Evolutionary conservation across 2,329 filamentous ascomycete species (phyloP).

Genomic region (Byssothecium circinans): DNA sequence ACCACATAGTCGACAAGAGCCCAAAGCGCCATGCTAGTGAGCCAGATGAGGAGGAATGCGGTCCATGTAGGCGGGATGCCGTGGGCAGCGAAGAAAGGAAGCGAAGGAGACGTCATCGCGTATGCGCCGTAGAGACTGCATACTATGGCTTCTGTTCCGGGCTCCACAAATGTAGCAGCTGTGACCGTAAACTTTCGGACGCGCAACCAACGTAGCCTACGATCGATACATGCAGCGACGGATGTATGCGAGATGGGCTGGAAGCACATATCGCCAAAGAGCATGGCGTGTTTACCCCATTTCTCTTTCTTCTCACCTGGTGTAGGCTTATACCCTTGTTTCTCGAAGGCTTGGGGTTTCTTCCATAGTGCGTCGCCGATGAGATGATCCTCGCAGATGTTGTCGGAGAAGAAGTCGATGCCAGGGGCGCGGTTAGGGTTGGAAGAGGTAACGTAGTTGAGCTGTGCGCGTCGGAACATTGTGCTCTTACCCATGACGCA

Average conservation of each 20-base stretch:
- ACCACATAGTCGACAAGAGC: conserved; percentile 72
- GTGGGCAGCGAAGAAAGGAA: conserved; percentile 64
- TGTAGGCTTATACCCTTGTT: conserved; percentile 25
- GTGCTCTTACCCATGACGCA: conserved; percentile 97
- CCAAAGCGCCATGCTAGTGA: conserved; percentile 68
- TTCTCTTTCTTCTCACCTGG: conserved; percentile 36
- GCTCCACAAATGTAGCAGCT: conserved; percentile 86
- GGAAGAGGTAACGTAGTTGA: conserved; percentile 69
- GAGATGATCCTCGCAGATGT: conserved; percentile 96
- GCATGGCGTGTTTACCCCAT: conserved; percentile 78
- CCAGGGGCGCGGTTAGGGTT: conserved; percentile 61
- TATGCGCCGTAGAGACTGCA: conserved; percentile 81
- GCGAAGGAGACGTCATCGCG: conserved; percentile 71
- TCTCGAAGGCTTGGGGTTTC: conserved; percentile 47
- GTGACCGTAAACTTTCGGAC: conserved; percentile 94
- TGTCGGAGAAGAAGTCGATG: conserved; percentile 89
- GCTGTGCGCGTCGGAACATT: conserved; percentile 93
- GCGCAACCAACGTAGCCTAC: conserved; percentile 85
- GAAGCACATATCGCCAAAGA: conserved; percentile 82
- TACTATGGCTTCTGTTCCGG: conserved; percentile 84
- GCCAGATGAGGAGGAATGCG: conserved; percentile 67
- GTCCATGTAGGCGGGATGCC: conserved; percentile 67
- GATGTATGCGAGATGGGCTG: conserved; percentile 87
- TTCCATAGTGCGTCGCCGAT: conserved; percentile 93
- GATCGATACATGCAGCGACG: conserved; percentile 72